Conservation (phyloP, 352 stramenopile genomes). For the Globisporangium spinosum region DNA sequence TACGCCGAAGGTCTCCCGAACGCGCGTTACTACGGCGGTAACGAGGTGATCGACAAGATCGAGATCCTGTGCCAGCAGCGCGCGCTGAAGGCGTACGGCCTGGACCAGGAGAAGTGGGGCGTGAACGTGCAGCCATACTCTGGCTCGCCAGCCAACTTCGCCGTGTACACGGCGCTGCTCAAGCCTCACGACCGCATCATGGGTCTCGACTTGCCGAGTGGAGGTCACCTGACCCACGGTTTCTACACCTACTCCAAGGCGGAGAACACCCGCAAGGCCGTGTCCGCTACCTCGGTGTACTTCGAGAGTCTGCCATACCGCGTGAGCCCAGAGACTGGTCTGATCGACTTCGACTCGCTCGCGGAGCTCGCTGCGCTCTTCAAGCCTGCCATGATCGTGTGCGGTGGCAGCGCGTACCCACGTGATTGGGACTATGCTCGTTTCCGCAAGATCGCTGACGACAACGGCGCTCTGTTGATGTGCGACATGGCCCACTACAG, state of each 20-base stretch:
- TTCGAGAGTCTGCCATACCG: slow-evolving; percentile 99
- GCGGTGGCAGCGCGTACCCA: slow-evolving; percentile 96
- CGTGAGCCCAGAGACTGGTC: slow-evolving; percentile 92
- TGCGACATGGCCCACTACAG: slow-evolving; percentile 99
- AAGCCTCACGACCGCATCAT: slow-evolving; percentile 99
- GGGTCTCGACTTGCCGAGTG: slow-evolving; percentile 97
- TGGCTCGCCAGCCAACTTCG: slow-evolving; percentile 98
- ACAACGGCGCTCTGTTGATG: slow-evolving; percentile 96
- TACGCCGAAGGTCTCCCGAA: slow-evolving; percentile 97
- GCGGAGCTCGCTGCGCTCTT: slow-evolving; percentile 93
- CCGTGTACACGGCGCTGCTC: slow-evolving; percentile 97
- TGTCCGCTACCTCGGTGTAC: slow-evolving; percentile 99
- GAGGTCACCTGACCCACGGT: slow-evolving; percentile 98
- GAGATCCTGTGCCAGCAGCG: slow-evolving; percentile 94
- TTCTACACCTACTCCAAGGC: slow-evolving; percentile 98
- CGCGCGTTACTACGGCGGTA: slow-evolving; percentile 97
- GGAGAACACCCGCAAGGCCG: slow-evolving; percentile 95
- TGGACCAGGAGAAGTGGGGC: slow-evolving; percentile 94
- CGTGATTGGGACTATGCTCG: slow-evolving; percentile 98
- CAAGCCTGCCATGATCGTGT: slow-evolving; percentile 98
- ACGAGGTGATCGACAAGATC: slow-evolving; percentile 97
- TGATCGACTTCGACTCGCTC: slow-evolving; percentile 97
- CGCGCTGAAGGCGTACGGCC: slow-evolving; percentile 92
- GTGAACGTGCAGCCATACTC: slow-evolving; percentile 99
- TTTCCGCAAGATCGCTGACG: slow-evolving; percentile 97